Evolutionary conservation across 768 basidiomycete species (phyloP).

Genomic region (Suillus spraguei): DNA sequence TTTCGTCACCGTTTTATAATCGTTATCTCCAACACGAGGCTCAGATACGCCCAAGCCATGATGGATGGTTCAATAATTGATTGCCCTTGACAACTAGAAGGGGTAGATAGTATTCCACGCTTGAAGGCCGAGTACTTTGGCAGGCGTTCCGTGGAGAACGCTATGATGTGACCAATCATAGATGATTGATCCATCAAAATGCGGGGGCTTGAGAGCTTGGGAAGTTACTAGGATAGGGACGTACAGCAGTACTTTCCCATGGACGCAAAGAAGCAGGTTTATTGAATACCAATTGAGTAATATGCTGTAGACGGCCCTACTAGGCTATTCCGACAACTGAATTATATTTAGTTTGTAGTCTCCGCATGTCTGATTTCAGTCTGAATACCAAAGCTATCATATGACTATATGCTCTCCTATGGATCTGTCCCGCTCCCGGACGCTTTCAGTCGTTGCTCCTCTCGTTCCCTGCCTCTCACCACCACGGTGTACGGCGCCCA

Average conservation of each 20-base stretch:
- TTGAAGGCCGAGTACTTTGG: background rate
- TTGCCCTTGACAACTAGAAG: background rate
- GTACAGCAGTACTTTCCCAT: background rate
- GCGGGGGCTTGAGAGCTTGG: background rate
- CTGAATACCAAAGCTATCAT: too few species aligned
- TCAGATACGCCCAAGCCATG: constrained; percentile 1
- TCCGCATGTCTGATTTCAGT: too few species aligned
- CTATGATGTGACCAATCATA: background rate
- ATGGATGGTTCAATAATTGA: background rate
- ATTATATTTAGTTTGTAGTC: too few species aligned
- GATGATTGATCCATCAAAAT: background rate
- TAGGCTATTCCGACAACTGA: too few species aligned
- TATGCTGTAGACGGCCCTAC: background rate
- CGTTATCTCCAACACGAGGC: constrained; percentile 1
- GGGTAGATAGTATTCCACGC: background rate
- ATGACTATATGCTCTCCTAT: too few species aligned
- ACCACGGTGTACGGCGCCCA: too few species aligned
- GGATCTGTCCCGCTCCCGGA: too few species aligned
- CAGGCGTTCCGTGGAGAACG: background rate
- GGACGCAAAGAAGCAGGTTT: background rate
- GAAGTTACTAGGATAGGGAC: background rate
- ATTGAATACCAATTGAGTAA: background rate
- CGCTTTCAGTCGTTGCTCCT: too few species aligned
- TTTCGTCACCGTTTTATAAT: constrained; percentile 3
- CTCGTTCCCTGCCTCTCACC: too few species aligned